These are phyloP conservation scores for Coleophoma crateriformis DNA, from an alignment of 2,329 filamentous ascomycete genomes.

Conservation along the genomic window DNA sequence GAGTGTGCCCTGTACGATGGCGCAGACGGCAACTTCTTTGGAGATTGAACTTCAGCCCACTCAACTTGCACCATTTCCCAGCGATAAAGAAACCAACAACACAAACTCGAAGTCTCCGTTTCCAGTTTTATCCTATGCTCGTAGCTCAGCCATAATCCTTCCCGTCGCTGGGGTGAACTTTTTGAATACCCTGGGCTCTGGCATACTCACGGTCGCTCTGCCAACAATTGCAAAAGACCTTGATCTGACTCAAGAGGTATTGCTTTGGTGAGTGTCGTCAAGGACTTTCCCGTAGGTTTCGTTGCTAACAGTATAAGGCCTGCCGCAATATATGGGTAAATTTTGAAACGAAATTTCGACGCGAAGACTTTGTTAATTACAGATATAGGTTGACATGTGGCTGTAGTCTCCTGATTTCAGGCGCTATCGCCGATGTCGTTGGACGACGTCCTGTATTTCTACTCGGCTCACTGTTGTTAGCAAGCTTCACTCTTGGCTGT, in stretches of 20 bases:
- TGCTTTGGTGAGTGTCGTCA: neutral
- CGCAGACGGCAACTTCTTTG: too few species aligned
- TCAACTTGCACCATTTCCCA: too few species aligned
- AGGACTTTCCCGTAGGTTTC: too few species aligned
- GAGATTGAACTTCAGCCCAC: too few species aligned
- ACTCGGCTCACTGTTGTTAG: constrained; percentile 35
- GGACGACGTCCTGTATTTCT: constrained; percentile 38
- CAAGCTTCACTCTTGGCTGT: constrained; percentile 34
- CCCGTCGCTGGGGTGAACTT: neutral
- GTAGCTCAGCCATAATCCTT: neutral
- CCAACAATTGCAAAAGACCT: neutral
- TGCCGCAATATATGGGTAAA: too few species aligned
- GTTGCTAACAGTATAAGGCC: neutral
- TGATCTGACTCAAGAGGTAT: neutral
- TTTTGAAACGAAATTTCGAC: too few species aligned
- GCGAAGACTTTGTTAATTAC: neutral
- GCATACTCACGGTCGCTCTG: neutral
- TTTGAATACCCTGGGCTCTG: neutral
- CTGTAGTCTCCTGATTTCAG: constrained; percentile 39
- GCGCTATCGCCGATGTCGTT: constrained; percentile 42
- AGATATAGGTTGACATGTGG: constrained; percentile 31
- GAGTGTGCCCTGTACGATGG: too few species aligned
- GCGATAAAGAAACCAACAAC: too few species aligned
- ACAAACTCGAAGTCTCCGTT: too few species aligned
- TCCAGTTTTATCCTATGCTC: too few species aligned